Percentiles rank a stretch among this genome's conserved stretches.
These are phyloP conservation scores for Sordariomycetes sp. DNA, from an alignment of 2,329 filamentous ascomycete genomes.

Conservation along the genomic window DNA sequence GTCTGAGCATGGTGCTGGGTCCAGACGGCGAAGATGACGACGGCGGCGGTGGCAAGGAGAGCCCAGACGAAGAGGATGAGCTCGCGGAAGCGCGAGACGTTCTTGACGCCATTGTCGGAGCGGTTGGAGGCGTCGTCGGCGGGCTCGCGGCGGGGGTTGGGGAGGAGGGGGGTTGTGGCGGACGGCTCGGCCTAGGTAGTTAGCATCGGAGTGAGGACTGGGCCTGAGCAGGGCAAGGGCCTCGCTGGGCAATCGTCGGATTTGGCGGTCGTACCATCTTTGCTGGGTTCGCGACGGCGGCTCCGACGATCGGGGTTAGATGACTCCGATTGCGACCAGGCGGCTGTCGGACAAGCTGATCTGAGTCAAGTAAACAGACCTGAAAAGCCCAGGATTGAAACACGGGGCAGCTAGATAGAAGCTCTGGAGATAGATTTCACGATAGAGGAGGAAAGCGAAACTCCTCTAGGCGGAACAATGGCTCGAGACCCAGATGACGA, in stretches of 20 bases:
- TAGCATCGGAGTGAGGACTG: background rate
- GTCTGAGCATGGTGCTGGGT: conserved; percentile 47
- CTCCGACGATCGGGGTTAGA: background rate
- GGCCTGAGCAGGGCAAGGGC: background rate
- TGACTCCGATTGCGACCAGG: background rate
- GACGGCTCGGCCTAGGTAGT: background rate
- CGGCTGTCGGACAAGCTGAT: background rate
- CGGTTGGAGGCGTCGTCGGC: conserved; percentile 14
- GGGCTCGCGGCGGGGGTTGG: conserved; percentile 14
- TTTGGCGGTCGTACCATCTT: conserved; percentile 8
- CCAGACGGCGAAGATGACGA: conserved; percentile 69
- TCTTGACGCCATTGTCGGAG: conserved; percentile 11
- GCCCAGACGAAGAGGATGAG: conserved; percentile 72
- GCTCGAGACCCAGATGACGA: background rate
- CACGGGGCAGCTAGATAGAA: background rate
- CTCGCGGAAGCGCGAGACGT: conserved; percentile 43
- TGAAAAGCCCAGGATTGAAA: background rate
- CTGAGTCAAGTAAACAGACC: background rate
- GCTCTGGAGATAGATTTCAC: background rate
- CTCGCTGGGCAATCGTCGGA: background rate
- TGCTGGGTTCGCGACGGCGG: background rate
- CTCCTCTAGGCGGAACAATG: background rate
- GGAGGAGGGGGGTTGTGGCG: conserved; percentile 16
- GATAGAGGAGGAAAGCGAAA: background rate
- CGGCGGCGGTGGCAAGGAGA: conserved; percentile 60